Percentiles rank a stretch among this genome's conserved stretches.
These are phyloP conservation scores for Hemisphaericaspora subhashii DNA, from an alignment of 1,139 yeast species.

Conservation along the genomic window DNA sequence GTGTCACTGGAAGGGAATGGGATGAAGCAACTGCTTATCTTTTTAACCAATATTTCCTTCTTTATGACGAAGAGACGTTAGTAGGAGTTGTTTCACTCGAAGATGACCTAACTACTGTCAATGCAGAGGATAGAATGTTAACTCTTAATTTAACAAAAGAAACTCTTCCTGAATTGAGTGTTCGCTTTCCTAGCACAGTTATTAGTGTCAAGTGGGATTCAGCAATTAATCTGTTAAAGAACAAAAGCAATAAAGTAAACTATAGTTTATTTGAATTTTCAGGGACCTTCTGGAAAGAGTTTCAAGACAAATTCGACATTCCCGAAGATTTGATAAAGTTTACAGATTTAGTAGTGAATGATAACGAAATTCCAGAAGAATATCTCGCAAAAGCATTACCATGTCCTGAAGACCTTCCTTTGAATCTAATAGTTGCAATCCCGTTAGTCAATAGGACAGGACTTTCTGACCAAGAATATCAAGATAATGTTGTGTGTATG, in stretches of 20 bases:
- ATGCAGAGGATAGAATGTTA: slow-evolving; percentile 28
- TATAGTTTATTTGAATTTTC: slow-evolving; percentile 48
- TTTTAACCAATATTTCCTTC: slow-evolving; percentile 39
- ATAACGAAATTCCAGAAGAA: slow-evolving; percentile 37
- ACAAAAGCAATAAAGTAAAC: slow-evolving; percentile 11
- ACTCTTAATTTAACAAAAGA: slow-evolving; percentile 39
- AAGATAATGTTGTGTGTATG: slow-evolving; percentile 23
- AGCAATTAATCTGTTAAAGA: slow-evolving; percentile 21
- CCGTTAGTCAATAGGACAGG: slow-evolving; percentile 37
- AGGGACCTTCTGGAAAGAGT: slow-evolving; percentile 48
- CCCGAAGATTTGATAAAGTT: slow-evolving; percentile 43
- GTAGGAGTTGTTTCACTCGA: slow-evolving; percentile 30
- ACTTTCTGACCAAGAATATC: slow-evolving; percentile 34
- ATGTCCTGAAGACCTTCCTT: slow-evolving; percentile 38
- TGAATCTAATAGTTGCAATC: slow-evolving; percentile 50
- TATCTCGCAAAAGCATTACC: slow-evolving; percentile 39
- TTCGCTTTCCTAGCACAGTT: slow-evolving; percentile 34
- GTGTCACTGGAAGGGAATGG: slow-evolving; percentile 39
- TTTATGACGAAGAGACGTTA: slow-evolving; percentile 35
- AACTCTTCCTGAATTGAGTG: slow-evolving; percentile 47
- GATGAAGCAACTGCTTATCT: slow-evolving; percentile 36
- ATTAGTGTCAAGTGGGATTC: slow-evolving; percentile 45
- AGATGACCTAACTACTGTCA: slow-evolving; percentile 33
- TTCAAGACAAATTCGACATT: slow-evolving; percentile 25
- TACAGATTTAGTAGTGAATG: slow-evolving; percentile 30